Percentiles rank a stretch among this genome's conserved stretches.
Evolutionary conservation across 345 rosid genomes (phyloP).

Genomic region (Gossypioides kirkii): DNA sequence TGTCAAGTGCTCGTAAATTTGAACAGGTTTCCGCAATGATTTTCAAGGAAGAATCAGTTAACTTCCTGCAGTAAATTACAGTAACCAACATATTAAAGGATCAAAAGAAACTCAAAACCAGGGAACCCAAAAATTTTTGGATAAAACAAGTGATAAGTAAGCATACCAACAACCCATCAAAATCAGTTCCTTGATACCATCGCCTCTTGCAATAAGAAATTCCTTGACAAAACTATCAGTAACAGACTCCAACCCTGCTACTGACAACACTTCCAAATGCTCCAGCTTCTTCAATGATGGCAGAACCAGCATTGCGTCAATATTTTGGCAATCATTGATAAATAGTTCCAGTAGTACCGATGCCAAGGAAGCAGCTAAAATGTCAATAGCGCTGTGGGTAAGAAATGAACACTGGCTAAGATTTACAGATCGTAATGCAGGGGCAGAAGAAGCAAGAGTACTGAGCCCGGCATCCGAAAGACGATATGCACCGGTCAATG

Average conservation of each 20-base stretch:
- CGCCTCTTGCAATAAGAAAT: conserved; percentile 41
- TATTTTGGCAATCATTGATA: conserved; percentile 70
- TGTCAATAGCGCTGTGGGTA: conserved; percentile 48
- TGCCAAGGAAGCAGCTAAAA: conserved; percentile 52
- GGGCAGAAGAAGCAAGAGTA: conserved; percentile 54
- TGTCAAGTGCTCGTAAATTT: conserved; percentile 47
- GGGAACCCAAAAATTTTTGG: conserved; percentile 7
- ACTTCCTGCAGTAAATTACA: conserved; percentile 48
- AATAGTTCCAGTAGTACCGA: conserved; percentile 63
- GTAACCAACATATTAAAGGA: conserved; percentile 10
- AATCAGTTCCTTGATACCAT: conserved; percentile 61
- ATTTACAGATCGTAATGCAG: conserved; percentile 59
- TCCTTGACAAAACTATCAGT: conserved; percentile 48
- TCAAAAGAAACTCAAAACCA: neutral
- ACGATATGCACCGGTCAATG: conserved; percentile 74
- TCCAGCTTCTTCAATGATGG: conserved; percentile 61
- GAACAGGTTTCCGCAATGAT: conserved; percentile 64
- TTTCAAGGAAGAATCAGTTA: conserved; percentile 76
- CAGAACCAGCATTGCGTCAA: conserved; percentile 52
- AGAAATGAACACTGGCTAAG: conserved; percentile 83
- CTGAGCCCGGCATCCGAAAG: conserved; percentile 71
- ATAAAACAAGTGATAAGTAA: neutral
- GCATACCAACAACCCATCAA: conserved; percentile 67
- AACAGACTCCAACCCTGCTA: conserved; percentile 60
- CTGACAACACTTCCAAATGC: conserved; percentile 61